A percentile compares a stretch with the other conserved stretches of the same genome.
phyloP scores from a whole-genome alignment of 257 asterid genomes.

The Forsythia suspensa region DNA sequence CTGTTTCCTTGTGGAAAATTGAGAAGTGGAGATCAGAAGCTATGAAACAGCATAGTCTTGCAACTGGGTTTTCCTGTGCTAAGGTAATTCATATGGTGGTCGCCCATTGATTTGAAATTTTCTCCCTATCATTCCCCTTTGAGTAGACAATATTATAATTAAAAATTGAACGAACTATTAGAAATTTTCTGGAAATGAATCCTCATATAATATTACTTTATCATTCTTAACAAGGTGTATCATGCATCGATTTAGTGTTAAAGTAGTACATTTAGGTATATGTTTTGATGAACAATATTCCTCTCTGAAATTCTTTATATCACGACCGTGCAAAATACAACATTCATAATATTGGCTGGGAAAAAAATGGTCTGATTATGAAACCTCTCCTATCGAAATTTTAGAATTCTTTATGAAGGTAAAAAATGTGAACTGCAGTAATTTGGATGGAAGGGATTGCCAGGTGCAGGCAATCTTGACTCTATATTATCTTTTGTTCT shows the following conservation, averaged over 20 bases:
- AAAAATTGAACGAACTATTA: constrained; percentile 15
- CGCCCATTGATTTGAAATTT: constrained; percentile 13
- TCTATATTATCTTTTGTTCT: background rate
- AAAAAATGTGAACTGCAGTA: background rate
- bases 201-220: constrained; percentile 11
- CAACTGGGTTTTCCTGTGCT: constrained; percentile 90
- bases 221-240: background rate
- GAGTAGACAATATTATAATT: too few species aligned
- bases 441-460: background rate
- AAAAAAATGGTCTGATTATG: background rate
- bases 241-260: background rate
- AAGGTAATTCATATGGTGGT: constrained; percentile 56
- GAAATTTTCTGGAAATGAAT: background rate
- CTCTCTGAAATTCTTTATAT: background rate
- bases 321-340: constrained; percentile 2
- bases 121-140: background rate
- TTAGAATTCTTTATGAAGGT: background rate
- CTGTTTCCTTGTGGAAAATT: constrained; percentile 77
- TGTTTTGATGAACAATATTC: constrained; percentile 2
- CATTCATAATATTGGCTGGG: background rate
- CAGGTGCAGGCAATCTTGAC: background rate
- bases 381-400: background rate
- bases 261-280: background rate
- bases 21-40: constrained; percentile 76
- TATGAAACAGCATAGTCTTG: constrained; percentile 67